Percentiles rank a stretch among this genome's conserved stretches.
These are phyloP conservation scores for Adansonia digitata DNA, from an alignment of 345 rosid species.

Conservation along the genomic window DNA sequence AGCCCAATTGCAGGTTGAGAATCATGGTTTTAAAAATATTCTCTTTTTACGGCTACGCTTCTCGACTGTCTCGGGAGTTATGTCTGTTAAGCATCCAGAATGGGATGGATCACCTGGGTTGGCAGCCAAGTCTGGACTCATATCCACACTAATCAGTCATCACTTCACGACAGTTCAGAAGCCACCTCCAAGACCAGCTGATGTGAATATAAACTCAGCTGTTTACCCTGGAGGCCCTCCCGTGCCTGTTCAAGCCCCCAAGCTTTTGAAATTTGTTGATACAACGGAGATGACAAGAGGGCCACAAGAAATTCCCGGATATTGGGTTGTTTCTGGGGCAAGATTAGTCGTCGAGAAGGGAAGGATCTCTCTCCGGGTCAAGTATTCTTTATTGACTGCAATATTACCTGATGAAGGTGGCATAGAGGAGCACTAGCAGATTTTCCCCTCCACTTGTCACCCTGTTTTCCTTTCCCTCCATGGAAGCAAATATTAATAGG, in stretches of 20 bases:
- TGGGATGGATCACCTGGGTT: slow-evolving; percentile 90
- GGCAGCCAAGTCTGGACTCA: slow-evolving; percentile 73
- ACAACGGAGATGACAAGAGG: slow-evolving; percentile 92
- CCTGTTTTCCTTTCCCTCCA: not conserved
- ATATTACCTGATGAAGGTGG: slow-evolving; percentile 52
- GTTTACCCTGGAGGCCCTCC: slow-evolving; percentile 97
- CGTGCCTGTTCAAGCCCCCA: slow-evolving; percentile 74
- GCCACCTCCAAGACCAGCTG: slow-evolving; percentile 77
- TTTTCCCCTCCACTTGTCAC: not conserved
- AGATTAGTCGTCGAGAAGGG: slow-evolving; percentile 78
- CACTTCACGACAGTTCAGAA: slow-evolving; percentile 81
- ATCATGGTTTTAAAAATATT: slow-evolving; percentile 73
- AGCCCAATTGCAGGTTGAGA: slow-evolving; percentile 83
- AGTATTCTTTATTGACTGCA: slow-evolving; percentile 71
- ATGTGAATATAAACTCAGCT: slow-evolving; percentile 88
- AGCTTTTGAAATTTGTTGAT: slow-evolving; percentile 81
- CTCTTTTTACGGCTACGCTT: slow-evolving; percentile 78
- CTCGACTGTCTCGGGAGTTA: slow-evolving; percentile 61
- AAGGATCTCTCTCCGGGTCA: slow-evolving; percentile 81
- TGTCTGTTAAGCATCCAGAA: slow-evolving; percentile 52
- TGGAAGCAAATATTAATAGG: not conserved
- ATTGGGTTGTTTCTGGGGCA: slow-evolving; percentile 97
- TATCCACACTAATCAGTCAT: slow-evolving; percentile 87
- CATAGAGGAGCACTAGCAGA: slow-evolving; percentile 23
- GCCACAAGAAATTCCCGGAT: slow-evolving; percentile 88